phyloP scores from a whole-genome alignment of 2,329 filamentous ascomycete genomes.

The Verticillium dahliae region DNA sequence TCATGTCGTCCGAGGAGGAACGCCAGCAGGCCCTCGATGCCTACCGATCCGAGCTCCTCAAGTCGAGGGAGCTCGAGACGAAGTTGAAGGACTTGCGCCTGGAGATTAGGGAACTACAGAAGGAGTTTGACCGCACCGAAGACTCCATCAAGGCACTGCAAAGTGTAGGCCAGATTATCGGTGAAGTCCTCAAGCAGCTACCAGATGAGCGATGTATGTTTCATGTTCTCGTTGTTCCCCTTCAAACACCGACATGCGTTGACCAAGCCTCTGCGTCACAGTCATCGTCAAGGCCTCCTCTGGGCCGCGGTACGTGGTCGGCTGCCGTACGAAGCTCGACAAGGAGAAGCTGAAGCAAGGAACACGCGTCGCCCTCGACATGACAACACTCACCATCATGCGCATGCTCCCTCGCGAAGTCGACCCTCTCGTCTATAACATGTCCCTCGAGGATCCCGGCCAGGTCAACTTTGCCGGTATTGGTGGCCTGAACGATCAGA shows the following conservation, averaged over 20 bases:
- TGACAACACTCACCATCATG: constrained; percentile 99
- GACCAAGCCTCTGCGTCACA: constrained; percentile 27
- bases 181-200: constrained; percentile 96
- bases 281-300: constrained; percentile 98
- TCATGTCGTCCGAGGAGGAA: constrained; percentile 50
- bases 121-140: constrained; percentile 93
- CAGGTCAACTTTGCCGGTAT: constrained; percentile 98
- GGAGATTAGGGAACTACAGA: constrained; percentile 93
- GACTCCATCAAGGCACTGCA: constrained; percentile 99
- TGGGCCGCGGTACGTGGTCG: constrained; percentile 94
- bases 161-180: constrained; percentile 98
- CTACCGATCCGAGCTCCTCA: constrained; percentile 77
- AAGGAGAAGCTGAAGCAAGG: constrained; percentile 97
- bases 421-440: constrained; percentile 98
- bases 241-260: neutral
- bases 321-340: constrained; percentile 97
- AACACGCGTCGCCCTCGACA: constrained; percentile 93
- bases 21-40: constrained; percentile 66
- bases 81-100: constrained; percentile 91
- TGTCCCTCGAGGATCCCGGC: constrained; percentile 96
- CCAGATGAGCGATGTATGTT: constrained; percentile 94
- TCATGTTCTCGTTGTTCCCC: neutral
- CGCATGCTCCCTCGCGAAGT: constrained; percentile 98
- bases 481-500: constrained; percentile 96
- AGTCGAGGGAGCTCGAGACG: constrained; percentile 97